Evolutionary conservation across 345 rosid genomes (phyloP), one percentile per base, ranked within the genome.

Genomic region (Eucalyptus marginata): DNA sequence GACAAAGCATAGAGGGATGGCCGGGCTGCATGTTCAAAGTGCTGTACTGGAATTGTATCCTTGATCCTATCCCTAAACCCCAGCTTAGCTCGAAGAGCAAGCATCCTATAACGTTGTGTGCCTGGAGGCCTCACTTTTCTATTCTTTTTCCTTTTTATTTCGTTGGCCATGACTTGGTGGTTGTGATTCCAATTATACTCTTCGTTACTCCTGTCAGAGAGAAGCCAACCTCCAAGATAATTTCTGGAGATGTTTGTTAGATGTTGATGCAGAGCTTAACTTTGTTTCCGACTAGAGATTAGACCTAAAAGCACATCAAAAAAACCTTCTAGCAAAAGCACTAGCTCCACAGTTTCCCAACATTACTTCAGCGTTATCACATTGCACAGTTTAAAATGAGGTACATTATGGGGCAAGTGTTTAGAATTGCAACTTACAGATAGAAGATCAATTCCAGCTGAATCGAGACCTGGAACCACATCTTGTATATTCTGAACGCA

Each of bases 391-490:
- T 62, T 16, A 29, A 62, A 29, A 62, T 62, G 33, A 29, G 68
- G 68, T 62, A 16, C 31, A 62, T 29, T 29, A 62, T 6, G 13
- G 68, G 68, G 29, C 33, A 6, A 62, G 68, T 29, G 29, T 62
- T 62, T 62, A 29, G 68, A 33, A 62, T 62, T 27, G 68, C 68
- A 56, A 88, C 89, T 83, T 83, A 88, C 89, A 54, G 89, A 83
- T 79, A 88, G 99, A 88, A 97, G 98, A 92, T 96, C 98, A n/a
- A 96, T 81, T 46, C 99, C 99, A 87, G 96, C 90, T 29, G 96
- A 89, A 87, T 96, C 96, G 80, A 97, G 98, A 91, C 93, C 94
- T 58, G 96, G 96, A 90, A 95, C 97, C 89, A 96, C 91, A 86
- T 91, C 92, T 86, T 93, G 93, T 84, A 97, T 91, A 84, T 93